phyloP scores from a whole-genome alignment of 768 basidiomycete species.

The Kwoniella heveanensis region DNA sequence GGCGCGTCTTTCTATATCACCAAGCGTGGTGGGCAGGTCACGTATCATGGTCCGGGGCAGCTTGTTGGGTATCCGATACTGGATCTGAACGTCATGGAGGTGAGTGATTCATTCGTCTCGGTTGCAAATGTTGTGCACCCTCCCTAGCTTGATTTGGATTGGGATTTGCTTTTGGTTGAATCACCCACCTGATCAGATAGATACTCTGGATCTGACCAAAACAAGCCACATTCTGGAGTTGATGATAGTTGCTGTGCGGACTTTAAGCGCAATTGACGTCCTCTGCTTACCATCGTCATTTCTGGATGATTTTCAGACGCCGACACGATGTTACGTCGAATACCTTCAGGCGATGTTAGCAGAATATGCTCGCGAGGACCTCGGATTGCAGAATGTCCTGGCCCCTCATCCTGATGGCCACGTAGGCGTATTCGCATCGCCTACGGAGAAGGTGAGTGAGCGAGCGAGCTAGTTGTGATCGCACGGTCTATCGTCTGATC shows the following conservation, averaged over 20 bases:
- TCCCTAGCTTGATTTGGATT: no score
- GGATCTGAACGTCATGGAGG: conserved; percentile 78
- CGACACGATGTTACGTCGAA: conserved; percentile 69
- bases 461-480: neutral
- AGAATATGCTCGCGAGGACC: conserved; percentile 63
- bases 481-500: neutral
- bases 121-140: no score
- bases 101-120: no score
- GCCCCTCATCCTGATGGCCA: conserved; percentile 67
- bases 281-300: no score
- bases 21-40: conserved; percentile 85
- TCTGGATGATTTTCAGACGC: conserved; percentile 28
- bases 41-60: conserved; percentile 97
- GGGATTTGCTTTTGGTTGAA: no score
- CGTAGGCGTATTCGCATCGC: conserved; percentile 85
- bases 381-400: conserved; percentile 47
- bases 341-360: conserved; percentile 74
- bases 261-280: no score
- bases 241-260: no score
- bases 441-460: conserved; percentile 65
- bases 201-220: no score
- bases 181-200: no score
- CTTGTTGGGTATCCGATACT: conserved; percentile 92
- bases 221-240: no score
- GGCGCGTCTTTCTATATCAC: conserved; percentile 87